Evolutionary conservation across 2,329 filamentous ascomycete species (phyloP).

Genomic region (Fusarium robinianum): DNA sequence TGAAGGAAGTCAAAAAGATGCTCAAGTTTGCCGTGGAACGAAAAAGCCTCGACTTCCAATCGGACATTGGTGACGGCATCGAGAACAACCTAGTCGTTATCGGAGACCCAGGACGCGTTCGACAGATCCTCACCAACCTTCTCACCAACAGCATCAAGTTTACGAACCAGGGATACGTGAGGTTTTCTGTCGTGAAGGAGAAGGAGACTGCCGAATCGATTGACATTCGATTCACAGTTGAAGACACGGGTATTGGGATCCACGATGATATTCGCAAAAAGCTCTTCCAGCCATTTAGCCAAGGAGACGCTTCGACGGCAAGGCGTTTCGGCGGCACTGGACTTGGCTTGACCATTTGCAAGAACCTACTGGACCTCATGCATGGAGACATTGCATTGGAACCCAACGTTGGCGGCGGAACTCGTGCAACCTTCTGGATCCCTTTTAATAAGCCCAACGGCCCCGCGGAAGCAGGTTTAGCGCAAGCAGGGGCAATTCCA

Average conservation of each 20-base stretch:
- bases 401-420: constrained; percentile 69
- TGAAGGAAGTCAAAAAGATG: constrained; percentile 84
- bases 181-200: constrained; percentile 66
- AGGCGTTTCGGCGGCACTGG: constrained; percentile 80
- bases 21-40: constrained; percentile 81
- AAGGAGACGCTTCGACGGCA: constrained; percentile 80
- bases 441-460: constrained; percentile 73
- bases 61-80: constrained; percentile 65
- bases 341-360: constrained; percentile 78
- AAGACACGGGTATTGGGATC: constrained; percentile 82
- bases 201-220: constrained; percentile 67
- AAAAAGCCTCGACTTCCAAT: constrained; percentile 74
- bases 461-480: constrained; percentile 52
- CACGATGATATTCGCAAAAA: constrained; percentile 74
- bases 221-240: constrained; percentile 71
- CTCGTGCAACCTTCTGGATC: constrained; percentile 76
- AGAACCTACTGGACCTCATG: constrained; percentile 81
- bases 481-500: constrained; percentile 67
- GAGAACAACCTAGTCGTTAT: constrained; percentile 75
- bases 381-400: constrained; percentile 73
- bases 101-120: constrained; percentile 80
- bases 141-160: constrained; percentile 80
- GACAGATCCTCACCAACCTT: constrained; percentile 82
- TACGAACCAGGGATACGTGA: constrained; percentile 69
- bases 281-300: constrained; percentile 80